Evolutionary conservation across 2,329 filamentous ascomycete genomes (phyloP), one percentile per base, ranked within the genome.

Genomic region (Colletotrichum sp.): DNA sequence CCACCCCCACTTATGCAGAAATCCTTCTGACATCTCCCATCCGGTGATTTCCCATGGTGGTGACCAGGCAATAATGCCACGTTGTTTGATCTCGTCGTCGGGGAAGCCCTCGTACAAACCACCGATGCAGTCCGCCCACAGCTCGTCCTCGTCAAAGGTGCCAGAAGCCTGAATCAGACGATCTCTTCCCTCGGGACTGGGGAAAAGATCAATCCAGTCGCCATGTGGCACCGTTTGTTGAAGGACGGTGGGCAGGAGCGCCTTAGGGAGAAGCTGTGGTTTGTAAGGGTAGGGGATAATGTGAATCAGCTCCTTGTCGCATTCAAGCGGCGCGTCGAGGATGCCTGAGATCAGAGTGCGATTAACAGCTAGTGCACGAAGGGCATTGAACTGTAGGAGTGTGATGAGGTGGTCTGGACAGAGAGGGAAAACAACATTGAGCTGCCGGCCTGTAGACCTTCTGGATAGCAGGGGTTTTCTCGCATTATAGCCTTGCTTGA

Each of bases 81-180:
- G 81, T 36, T 81, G 80, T 79, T 84, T 81, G 49, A 87, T 75
- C 78, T 88, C 86, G 44, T 85, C 82, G 66, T 86, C 85, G 2
- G 85, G 85, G 75, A 86, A 87, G 8, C 86, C 86, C 76, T 88
- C 85, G 77, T 81, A 88, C 24, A 88, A 77, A 1, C 85, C 86
- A 4, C 86, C 86, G 69, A 86, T 81, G 49, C 81, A 82, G 79
- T 88, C 87, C 13, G 81, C 79, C 84, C 86, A 88, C 15, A 88
- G 80, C 15, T 85, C 86, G 70, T 87, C 85, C 39, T 87, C 85
- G 72, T 88, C 85, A 44, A 86, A 87, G 26, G 79, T 81, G 67
- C 81, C 81, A 18, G 80, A 75, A 44, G 81, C 81, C 7, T 57
- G 82, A 77, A 88, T 87, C 67, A 87, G 78, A 73, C 81, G 80